Percentiles rank a stretch among this genome's conserved stretches.
Conservation (phyloP, 768 basidiomycete species). For the Tulasnella sp. region DNA sequence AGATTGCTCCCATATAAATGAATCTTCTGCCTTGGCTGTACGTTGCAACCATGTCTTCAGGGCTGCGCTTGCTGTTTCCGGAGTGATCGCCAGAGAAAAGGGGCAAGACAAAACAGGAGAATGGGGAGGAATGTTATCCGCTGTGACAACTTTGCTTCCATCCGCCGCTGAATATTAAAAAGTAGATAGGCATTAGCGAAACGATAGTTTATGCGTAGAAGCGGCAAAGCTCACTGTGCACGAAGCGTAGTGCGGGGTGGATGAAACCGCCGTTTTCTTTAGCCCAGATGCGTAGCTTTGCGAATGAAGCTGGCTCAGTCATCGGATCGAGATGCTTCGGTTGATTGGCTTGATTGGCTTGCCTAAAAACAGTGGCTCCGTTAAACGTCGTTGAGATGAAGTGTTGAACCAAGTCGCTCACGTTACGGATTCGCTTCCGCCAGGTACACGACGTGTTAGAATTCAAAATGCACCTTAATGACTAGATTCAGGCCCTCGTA, state of each 20-base stretch:
- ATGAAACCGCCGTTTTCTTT: slow-evolving; percentile 49
- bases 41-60: slow-evolving; percentile 44
- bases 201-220: not conserved
- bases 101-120: slow-evolving; percentile 63
- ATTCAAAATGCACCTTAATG: too few relatives aligned
- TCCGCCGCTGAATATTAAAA: slow-evolving; percentile 29
- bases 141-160: slow-evolving; percentile 40
- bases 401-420: not conserved
- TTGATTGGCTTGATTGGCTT: not conserved
- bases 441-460: not conserved
- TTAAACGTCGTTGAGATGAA: not conserved
- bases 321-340: not conserved
- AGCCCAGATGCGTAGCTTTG: slow-evolving; percentile 53
- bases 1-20: slow-evolving; percentile 40
- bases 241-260: slow-evolving; percentile 47
- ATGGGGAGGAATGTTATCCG: slow-evolving; percentile 48
- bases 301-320: slow-evolving; percentile 33
- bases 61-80: slow-evolving; percentile 46
- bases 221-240: slow-evolving; percentile 43
- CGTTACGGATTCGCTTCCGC: not conserved
- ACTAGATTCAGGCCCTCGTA: not conserved
- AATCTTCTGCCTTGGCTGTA: slow-evolving; percentile 29
- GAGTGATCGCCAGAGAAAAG: slow-evolving; percentile 60
- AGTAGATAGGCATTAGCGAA: not conserved
- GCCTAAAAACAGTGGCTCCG: not conserved